Evolutionary conservation across 2,329 filamentous ascomycete genomes (phyloP).

Genomic region (Kalaharituber pfeilii): DNA sequence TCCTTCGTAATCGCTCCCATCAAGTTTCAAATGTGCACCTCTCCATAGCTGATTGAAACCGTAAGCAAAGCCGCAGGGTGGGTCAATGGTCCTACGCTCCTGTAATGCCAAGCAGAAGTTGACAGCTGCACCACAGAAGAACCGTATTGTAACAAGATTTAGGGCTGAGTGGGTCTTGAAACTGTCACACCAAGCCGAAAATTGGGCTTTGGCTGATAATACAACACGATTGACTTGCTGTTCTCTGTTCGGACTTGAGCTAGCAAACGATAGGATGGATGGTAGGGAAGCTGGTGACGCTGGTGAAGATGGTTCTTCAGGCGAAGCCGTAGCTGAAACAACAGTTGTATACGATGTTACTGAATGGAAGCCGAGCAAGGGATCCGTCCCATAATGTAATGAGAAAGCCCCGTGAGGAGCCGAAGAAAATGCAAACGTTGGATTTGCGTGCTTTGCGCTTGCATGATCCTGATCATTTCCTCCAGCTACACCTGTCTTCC

Average conservation of each 20-base stretch:
- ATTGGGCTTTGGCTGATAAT: slow-evolving; percentile 30
- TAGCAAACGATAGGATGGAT: not conserved
- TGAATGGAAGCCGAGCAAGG: slow-evolving; percentile 40
- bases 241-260: not conserved
- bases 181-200: slow-evolving; percentile 32
- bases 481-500: not conserved
- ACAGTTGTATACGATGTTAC: not conserved
- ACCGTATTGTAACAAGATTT: slow-evolving; percentile 30
- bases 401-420: slow-evolving; percentile 21
- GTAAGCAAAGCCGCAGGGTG: not conserved
- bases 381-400: slow-evolving; percentile 36
- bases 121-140: slow-evolving; percentile 34
- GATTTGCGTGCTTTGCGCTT: slow-evolving; percentile 22
- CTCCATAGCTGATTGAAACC: slow-evolving; percentile 25
- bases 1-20: slow-evolving; percentile 29
- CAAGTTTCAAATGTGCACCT: slow-evolving; percentile 29
- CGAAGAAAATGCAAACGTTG: slow-evolving; percentile 33
- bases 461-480: not conserved
- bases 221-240: slow-evolving; percentile 3
- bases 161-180: slow-evolving; percentile 25
- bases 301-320: not conserved
- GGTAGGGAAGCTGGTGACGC: not conserved
- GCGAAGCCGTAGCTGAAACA: not conserved
- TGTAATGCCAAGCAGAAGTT: slow-evolving; percentile 38
- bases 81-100: slow-evolving; percentile 5